Evolutionary conservation across 176 grass and related monocot genomes (phyloP), one percentile per base, ranked within the genome.

Genomic region (Phyllostachys edulis): DNA sequence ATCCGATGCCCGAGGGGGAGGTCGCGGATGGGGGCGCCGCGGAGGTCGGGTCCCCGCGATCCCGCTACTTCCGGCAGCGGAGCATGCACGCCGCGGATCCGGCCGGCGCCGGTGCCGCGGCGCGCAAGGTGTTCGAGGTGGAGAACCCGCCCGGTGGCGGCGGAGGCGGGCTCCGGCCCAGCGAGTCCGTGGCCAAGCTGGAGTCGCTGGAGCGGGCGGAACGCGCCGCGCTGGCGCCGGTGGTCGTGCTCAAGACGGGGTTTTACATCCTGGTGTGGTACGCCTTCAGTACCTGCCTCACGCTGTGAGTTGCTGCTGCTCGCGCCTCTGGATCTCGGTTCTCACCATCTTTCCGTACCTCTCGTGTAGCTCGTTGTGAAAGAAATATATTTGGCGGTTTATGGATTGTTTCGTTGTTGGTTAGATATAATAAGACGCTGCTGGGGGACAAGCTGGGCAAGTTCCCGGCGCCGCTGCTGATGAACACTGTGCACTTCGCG

Each of bases 401-500:
- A 38, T 77, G 63, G 57, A 9, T 67, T 54, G 40, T 9, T 85
- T 67, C 67, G 11, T 34, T 69, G 11, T 10, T 70, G 9, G 78
- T 44, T 79, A 99, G 97, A 78, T 99, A 99, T 78, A 99, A 99
- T 79, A 99, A 99, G 88, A 89, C 93, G 75, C 93, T 99, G 77
- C 89, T 99, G 27, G 97, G 97, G 69, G 93, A 99, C 66, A 99
- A 99, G 88, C 85, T 99, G 55, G 97, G 97, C 74, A 99, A 94
- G 72, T 99, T 99, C 88, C 97, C 97, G 54, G 97, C 97, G 70
- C 97, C 97, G 37, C 91, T 99, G 84, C 87, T 99, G 57, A 99
- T 99, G 97, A 99, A 99, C 89, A 94, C 93, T 68, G 92, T 99
- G 77, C 97, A 99, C 87, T 99, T 96, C 91, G 81, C 97, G 81